Conservation (phyloP, 2,329 filamentous ascomycete genomes). For the Cytospora schulzeri region DNA sequence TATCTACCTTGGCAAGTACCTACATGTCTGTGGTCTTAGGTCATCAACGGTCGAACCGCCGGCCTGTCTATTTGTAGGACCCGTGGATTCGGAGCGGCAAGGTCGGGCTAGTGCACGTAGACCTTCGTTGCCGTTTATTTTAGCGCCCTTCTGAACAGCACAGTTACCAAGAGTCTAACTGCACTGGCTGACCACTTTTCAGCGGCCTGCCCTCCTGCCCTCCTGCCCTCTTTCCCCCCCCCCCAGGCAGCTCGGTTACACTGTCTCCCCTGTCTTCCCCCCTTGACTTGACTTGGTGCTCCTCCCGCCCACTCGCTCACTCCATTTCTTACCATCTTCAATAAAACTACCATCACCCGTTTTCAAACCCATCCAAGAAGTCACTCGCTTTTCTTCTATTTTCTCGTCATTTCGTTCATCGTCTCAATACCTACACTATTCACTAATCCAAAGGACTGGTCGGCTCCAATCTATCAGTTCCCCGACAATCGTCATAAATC, state of each 20-base stretch:
- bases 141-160: neutral
- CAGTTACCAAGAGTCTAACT: neutral
- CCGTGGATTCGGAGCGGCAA: neutral
- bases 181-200: neutral
- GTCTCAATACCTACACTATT: slow-evolving; percentile 6
- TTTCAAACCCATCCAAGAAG: neutral
- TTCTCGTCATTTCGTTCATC: slow-evolving; percentile 20
- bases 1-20: neutral
- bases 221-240: neutral
- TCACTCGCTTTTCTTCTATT: slow-evolving; percentile 17
- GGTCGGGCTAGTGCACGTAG: neutral
- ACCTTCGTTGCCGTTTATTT: neutral
- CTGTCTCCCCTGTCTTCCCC: slow-evolving; percentile 9
- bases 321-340: slow-evolving; percentile 17
- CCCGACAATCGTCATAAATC: neutral
- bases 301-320: neutral
- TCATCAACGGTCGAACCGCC: neutral
- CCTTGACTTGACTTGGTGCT: slow-evolving; percentile 2
- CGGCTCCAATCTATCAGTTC: neutral
- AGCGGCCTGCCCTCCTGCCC: neutral
- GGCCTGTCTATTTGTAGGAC: neutral
- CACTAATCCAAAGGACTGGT: slow-evolving; percentile 4
- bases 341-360: slow-evolving; percentile 16
- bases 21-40: no score
- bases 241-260: no score